Percentiles rank a stretch among this genome's conserved stretches.
These are phyloP conservation scores for Hippophae tibetana DNA, from an alignment of 306 rosid species.

Conservation along the genomic window DNA sequence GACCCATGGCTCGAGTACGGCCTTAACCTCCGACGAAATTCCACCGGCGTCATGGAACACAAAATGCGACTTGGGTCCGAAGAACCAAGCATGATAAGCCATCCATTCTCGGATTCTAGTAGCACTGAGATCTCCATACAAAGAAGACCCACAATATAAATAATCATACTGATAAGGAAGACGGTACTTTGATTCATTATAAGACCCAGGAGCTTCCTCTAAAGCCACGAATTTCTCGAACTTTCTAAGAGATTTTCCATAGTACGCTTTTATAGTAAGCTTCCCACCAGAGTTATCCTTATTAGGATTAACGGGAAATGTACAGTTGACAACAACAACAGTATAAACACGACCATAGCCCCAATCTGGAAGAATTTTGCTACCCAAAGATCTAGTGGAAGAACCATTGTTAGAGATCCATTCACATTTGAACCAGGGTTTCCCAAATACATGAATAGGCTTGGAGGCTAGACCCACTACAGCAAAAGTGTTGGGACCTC, in stretches of 20 bases:
- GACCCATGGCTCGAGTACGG: constrained; percentile 35
- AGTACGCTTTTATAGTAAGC: constrained; percentile 27
- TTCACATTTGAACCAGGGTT: too few relatives aligned
- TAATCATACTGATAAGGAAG: constrained; percentile 28
- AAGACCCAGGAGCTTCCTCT: constrained; percentile 23
- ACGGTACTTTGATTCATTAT: constrained; percentile 21
- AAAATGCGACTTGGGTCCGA: too few relatives aligned
- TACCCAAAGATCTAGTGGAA: too few relatives aligned
- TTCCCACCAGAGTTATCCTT: constrained; percentile 26
- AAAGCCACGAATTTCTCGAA: constrained; percentile 30
- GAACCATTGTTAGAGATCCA: too few relatives aligned
- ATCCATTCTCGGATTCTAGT: constrained; percentile 35
- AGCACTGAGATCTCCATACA: constrained; percentile 28
- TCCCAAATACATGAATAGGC: too few relatives aligned
- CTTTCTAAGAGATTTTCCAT: constrained; percentile 15
- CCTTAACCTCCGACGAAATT: constrained; percentile 25
- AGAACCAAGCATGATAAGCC: constrained; percentile 28
- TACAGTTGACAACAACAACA: constrained; percentile 34
- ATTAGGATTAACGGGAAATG: constrained; percentile 25
- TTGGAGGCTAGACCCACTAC: too few relatives aligned
- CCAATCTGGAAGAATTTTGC: too few relatives aligned
- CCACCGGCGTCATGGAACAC: constrained; percentile 29
- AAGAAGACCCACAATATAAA: constrained; percentile 30
- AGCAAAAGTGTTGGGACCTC: too few relatives aligned
- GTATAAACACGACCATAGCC: constrained; percentile 39